phyloP scores from a whole-genome alignment of 2,329 filamentous ascomycete genomes.

The Diaporthe sp. region DNA sequence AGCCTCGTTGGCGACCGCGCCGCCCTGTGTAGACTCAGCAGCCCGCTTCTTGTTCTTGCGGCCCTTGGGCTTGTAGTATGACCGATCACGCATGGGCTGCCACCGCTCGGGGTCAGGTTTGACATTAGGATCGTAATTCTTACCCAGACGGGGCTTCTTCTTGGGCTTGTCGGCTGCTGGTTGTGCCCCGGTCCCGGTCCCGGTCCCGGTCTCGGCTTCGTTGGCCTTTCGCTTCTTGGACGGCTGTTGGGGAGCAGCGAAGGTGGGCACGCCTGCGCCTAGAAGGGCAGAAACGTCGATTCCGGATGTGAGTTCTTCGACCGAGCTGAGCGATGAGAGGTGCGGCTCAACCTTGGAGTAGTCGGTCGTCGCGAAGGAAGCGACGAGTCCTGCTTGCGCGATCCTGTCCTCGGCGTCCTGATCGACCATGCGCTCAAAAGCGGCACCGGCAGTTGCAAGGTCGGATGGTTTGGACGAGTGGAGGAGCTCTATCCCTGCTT shows the following conservation, averaged over 20 bases:
- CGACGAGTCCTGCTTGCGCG: slow-evolving; percentile 85
- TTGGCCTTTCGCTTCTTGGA: slow-evolving; percentile 37
- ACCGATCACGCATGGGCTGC: slow-evolving; percentile 90
- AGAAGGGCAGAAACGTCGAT: slow-evolving; percentile 73
- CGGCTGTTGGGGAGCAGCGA: slow-evolving; percentile 53
- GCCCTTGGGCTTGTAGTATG: slow-evolving; percentile 88
- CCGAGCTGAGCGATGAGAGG: slow-evolving; percentile 67
- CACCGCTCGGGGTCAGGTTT: slow-evolving; percentile 90
- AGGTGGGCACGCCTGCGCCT: slow-evolving; percentile 69
- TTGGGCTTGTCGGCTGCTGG: slow-evolving; percentile 45
- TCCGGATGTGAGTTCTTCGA: slow-evolving; percentile 69
- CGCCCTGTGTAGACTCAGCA: slow-evolving; percentile 85
- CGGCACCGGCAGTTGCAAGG: slow-evolving; percentile 75
- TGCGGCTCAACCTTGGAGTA: slow-evolving; percentile 65
- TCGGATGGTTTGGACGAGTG: slow-evolving; percentile 78
- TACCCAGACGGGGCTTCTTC: slow-evolving; percentile 69
- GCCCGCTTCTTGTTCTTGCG: slow-evolving; percentile 91
- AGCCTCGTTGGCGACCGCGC: slow-evolving; percentile 78
- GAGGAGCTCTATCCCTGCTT: slow-evolving; percentile 85
- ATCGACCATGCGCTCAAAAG: slow-evolving; percentile 78
- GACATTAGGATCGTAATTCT: slow-evolving; percentile 81
- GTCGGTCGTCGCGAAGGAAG: slow-evolving; percentile 76
- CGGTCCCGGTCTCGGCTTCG: background rate
- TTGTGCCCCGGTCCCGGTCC: background rate
- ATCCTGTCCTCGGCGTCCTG: slow-evolving; percentile 75